phyloP scores from a whole-genome alignment of 2,329 filamentous ascomycete genomes.

The Daldinia eschscholtzii region DNA sequence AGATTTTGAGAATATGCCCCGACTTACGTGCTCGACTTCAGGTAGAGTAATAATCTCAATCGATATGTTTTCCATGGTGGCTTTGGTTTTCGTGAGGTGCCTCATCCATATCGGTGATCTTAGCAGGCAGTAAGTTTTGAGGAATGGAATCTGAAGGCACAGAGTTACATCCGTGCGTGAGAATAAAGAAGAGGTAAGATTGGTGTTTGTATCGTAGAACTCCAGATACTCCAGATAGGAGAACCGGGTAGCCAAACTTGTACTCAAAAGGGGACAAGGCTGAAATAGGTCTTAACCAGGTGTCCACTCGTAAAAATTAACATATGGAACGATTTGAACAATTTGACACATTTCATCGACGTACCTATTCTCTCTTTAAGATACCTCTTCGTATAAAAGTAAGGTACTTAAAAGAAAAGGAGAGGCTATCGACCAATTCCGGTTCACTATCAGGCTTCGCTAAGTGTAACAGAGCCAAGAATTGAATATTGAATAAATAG shows the following conservation, averaged over 20 bases:
- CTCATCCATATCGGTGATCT: constrained; percentile 45
- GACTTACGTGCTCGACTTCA: constrained; percentile 49
- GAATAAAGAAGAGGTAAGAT: neutral
- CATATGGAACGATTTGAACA: neutral
- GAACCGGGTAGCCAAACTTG: neutral
- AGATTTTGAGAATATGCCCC: neutral
- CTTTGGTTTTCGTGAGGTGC: constrained; percentile 34
- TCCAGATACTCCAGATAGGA: neutral
- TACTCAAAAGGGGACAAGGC: constrained; percentile 1
- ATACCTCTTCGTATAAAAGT: neutral
- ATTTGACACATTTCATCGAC: constrained; percentile 2
- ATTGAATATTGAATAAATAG: constrained; percentile 5
- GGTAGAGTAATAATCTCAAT: constrained; percentile 46
- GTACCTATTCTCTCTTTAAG: neutral
- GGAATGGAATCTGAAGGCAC: constrained; percentile 11
- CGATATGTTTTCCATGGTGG: constrained; percentile 47
- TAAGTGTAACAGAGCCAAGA: constrained; percentile 11
- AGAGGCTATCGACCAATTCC: neutral
- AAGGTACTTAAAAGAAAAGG: neutral
- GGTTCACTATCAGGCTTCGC: neutral
- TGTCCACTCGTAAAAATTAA: constrained; percentile 4
- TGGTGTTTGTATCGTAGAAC: neutral
- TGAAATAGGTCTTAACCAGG: constrained; percentile 4
- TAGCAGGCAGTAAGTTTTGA: constrained; percentile 11
- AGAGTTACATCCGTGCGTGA: neutral